These are phyloP conservation scores for Torulaspora maleeae DNA, from an alignment of 805 yeast species.

Conservation along the genomic window DNA sequence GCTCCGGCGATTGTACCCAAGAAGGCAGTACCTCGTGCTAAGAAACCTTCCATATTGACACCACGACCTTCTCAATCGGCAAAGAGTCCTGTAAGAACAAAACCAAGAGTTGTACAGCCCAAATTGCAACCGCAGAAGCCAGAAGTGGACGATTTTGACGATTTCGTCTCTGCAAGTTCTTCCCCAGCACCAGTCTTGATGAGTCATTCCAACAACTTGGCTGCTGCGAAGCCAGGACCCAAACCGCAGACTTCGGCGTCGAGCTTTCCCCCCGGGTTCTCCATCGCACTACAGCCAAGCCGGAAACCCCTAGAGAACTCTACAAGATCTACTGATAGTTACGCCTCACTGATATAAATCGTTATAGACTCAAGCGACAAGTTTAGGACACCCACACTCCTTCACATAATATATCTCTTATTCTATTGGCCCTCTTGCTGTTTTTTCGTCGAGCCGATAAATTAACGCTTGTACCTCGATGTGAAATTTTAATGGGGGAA, in stretches of 20 bases:
- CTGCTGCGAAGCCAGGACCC: not conserved
- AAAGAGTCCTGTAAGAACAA: slow-evolving; percentile 2
- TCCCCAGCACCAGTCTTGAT: slow-evolving; percentile 14
- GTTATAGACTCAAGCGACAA: not conserved
- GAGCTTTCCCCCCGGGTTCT: slow-evolving; percentile 42
- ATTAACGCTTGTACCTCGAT: not conserved
- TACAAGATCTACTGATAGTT: not conserved
- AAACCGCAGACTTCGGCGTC: slow-evolving; percentile 2
- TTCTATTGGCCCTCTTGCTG: slow-evolving; percentile 1
- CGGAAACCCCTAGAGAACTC: slow-evolving; percentile 12
- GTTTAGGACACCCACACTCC: not conserved
- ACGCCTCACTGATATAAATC: slow-evolving; percentile 3
- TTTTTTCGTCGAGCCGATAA: slow-evolving; percentile 5
- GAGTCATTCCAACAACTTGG: slow-evolving; percentile 1
- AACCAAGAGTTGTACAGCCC: not conserved
- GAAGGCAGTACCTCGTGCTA: slow-evolving; percentile 4
- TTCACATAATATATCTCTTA: not conserved
- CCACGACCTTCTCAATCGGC: slow-evolving; percentile 1
- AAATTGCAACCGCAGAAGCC: slow-evolving; percentile 13
- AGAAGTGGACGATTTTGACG: slow-evolving; percentile 33
- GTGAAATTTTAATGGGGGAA: not conserved
- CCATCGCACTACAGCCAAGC: slow-evolving; percentile 36
- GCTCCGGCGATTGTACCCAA: slow-evolving; percentile 29
- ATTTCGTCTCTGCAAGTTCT: slow-evolving; percentile 28
- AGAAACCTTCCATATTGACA: slow-evolving; percentile 8